A percentile compares a stretch with the other conserved stretches of the same genome.
These are phyloP conservation scores for Poteriospumella lacustris DNA, from an alignment of 108 stramenopile genomes.

Conservation along the genomic window DNA sequence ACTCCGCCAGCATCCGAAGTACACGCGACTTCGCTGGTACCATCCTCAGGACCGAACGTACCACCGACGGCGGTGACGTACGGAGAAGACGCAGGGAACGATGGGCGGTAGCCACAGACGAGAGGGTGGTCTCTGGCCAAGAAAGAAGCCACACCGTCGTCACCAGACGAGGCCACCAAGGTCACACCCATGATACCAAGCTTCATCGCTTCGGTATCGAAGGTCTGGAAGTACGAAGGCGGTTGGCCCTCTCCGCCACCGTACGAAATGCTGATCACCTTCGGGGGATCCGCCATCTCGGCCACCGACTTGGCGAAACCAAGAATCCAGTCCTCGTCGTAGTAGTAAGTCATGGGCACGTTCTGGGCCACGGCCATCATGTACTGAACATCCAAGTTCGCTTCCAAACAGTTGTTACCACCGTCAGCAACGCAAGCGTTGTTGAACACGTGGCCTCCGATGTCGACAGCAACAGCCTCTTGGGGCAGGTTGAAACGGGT, in stretches of 20 bases:
- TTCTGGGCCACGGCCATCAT: not conserved
- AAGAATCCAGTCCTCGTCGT: slow-evolving; percentile 27
- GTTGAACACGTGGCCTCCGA: slow-evolving; percentile 13
- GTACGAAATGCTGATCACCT: slow-evolving; percentile 23
- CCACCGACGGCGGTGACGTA: slow-evolving; percentile 58
- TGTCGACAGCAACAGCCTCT: not conserved
- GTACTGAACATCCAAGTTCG: slow-evolving; percentile 28
- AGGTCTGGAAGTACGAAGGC: not conserved
- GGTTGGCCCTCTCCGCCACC: not conserved
- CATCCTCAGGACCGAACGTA: slow-evolving; percentile 18
- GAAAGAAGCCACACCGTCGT: not conserved
- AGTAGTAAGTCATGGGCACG: slow-evolving; percentile 10
- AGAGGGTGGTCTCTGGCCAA: not conserved
- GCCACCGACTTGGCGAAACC: slow-evolving; percentile 26
- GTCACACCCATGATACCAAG: slow-evolving; percentile 20
- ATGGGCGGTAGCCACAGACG: slow-evolving; percentile 34
- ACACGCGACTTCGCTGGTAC: slow-evolving; percentile 1
- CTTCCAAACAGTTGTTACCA: slow-evolving; percentile 12
- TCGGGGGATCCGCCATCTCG: not conserved
- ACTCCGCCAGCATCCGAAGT: not conserved
- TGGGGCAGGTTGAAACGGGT: not conserved
- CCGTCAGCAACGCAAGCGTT: not conserved
- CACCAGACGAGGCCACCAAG: not conserved
- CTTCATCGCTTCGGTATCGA: not conserved
- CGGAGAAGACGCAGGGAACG: slow-evolving; percentile 54